Conservation (phyloP, 192 early-diverging fungal species). For the Backusella luteola region DNA sequence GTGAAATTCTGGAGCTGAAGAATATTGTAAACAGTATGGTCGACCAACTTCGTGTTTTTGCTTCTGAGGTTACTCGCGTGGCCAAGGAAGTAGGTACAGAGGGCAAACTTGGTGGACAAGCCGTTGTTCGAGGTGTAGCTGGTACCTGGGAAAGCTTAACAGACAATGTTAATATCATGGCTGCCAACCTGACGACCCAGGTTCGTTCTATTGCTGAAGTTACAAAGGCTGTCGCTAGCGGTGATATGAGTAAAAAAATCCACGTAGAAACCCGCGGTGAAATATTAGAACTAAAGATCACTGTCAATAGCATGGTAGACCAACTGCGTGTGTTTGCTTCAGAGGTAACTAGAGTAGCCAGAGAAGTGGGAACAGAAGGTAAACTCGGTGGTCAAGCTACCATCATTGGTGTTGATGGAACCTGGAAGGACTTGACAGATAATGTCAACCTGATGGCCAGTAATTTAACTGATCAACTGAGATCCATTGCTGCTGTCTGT, state of each 20-base stretch:
- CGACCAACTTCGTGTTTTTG: conserved; percentile 57
- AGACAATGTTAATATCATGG: conserved; percentile 54
- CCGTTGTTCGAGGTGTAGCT: conserved; percentile 65
- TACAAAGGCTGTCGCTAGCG: conserved; percentile 48
- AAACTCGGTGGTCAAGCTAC: conserved; percentile 55
- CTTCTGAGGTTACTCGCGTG: conserved; percentile 62
- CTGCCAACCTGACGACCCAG: conserved; percentile 48
- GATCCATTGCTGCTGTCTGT: conserved; percentile 65
- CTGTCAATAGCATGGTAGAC: conserved; percentile 69
- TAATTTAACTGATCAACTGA: conserved; percentile 66
- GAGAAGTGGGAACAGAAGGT: conserved; percentile 66
- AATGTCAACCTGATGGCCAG: conserved; percentile 70
- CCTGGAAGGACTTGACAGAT: conserved; percentile 67
- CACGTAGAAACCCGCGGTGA: conserved; percentile 46
- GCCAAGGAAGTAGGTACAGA: conserved; percentile 67
- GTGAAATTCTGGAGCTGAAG: conserved; percentile 62
- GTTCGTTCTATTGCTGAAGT: conserved; percentile 50
- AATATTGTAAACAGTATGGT: conserved; percentile 66
- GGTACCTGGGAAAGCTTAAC: conserved; percentile 78
- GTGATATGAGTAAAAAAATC: conserved; percentile 44
- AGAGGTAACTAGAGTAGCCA: conserved; percentile 63
- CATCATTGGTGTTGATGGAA: conserved; percentile 60
- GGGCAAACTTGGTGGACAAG: conserved; percentile 78
- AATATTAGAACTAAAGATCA: conserved; percentile 49
- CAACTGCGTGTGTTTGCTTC: conserved; percentile 61